A percentile compares a stretch with the other conserved stretches of the same genome.
Evolutionary conservation across 1,139 yeast genomes (phyloP).

Genomic region (Debaryomycetaceae sp.): DNA sequence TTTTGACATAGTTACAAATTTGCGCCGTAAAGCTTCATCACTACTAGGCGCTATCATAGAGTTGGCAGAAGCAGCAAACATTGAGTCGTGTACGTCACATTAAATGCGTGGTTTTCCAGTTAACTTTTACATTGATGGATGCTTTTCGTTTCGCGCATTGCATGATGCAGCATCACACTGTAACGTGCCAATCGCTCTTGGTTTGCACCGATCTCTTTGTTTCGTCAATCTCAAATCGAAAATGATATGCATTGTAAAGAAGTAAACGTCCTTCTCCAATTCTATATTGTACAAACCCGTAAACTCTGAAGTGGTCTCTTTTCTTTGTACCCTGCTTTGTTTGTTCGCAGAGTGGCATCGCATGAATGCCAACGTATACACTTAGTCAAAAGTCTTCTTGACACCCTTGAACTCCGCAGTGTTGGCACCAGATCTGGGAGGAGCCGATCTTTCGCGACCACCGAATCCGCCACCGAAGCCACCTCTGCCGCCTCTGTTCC

Average conservation of each 20-base stretch:
- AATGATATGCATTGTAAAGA: conserved; percentile 7
- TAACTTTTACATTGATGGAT: too few species aligned
- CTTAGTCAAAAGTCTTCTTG: conserved; percentile 73
- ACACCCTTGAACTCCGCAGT: conserved; percentile 65
- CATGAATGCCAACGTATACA: neutral
- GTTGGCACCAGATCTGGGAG: conserved; percentile 57
- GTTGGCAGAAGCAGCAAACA: too few species aligned
- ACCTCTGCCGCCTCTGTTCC: conserved; percentile 31
- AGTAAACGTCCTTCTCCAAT: conserved; percentile 1
- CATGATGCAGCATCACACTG: too few species aligned
- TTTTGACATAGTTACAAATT: too few species aligned
- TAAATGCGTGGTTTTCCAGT: too few species aligned
- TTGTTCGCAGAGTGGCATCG: neutral
- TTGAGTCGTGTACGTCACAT: too few species aligned
- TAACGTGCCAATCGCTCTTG: too few species aligned
- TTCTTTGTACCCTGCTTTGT: conserved; percentile 1
- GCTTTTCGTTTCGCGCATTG: too few species aligned
- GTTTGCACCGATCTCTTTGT: too few species aligned
- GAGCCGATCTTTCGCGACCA: conserved; percentile 43
- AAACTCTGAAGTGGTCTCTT: neutral
- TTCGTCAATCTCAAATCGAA: too few species aligned
- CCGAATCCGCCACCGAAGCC: conserved; percentile 35
- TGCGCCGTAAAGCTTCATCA: too few species aligned
- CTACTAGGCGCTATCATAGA: too few species aligned
- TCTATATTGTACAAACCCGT: conserved; percentile 7